Percentiles rank a stretch among this genome's conserved stretches.
Conservation (phyloP, 371 early-diverging fungal genomes). For the Mucor plumbeus region DNA sequence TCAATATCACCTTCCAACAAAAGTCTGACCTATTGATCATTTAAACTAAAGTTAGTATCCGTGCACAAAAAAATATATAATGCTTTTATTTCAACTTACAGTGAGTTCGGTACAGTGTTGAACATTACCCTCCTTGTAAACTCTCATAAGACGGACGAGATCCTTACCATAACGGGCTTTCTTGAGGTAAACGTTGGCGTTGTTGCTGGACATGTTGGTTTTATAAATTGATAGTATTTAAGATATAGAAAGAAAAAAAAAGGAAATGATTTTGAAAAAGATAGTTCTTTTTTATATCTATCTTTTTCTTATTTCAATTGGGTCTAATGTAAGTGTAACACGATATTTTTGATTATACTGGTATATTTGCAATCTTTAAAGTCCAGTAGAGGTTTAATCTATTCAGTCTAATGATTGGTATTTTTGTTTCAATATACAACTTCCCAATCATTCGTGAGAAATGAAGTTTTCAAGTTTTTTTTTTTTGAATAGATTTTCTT, state of each 20-base stretch:
- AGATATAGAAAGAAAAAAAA: constrained; percentile 6
- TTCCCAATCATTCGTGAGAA: constrained; percentile 16
- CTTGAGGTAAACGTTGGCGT: constrained; percentile 56
- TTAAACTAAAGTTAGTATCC: too few species aligned
- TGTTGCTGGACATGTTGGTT: constrained; percentile 27
- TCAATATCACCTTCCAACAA: constrained; percentile 80
- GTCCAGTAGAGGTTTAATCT: neutral
- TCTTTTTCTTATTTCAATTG: neutral
- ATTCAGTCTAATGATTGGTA: constrained; percentile 9
- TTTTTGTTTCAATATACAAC: constrained; percentile 5
- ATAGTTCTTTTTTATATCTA: constrained; percentile 9
- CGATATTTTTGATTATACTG: constrained; percentile 3
- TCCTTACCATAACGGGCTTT: constrained; percentile 79
- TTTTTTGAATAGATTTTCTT: constrained; percentile 8
- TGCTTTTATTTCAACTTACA: constrained; percentile 35
- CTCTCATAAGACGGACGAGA: constrained; percentile 78
- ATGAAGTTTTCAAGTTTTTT: constrained; percentile 13
- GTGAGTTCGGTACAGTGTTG: constrained; percentile 82
- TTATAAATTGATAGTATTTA: constrained; percentile 10
- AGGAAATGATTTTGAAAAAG: constrained; percentile 2
- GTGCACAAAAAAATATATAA: too few species aligned
- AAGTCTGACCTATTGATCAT: constrained; percentile 55
- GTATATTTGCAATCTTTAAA: constrained; percentile 16
- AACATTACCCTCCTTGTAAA: constrained; percentile 66
- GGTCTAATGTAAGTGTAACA: neutral